Percentiles rank a stretch among this genome's conserved stretches.
Evolutionary conservation across 257 asterid genomes (phyloP).

Genomic region (Petunia axillaris): DNA sequence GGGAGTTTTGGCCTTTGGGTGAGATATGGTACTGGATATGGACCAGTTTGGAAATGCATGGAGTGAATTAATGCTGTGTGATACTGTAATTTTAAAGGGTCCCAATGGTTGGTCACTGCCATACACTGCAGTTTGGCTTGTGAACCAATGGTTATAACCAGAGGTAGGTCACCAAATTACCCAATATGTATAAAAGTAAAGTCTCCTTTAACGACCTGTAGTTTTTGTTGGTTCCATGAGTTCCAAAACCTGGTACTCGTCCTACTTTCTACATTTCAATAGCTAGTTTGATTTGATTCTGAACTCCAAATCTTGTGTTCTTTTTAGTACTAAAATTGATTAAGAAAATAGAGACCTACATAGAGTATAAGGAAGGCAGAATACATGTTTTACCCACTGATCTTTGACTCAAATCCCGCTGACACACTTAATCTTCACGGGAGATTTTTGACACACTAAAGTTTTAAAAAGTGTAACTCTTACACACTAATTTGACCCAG

Average conservation of each 20-base stretch:
- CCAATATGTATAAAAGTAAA: not conserved
- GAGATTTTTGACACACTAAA: no score
- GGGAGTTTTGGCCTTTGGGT: not conserved
- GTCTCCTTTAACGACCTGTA: not conserved
- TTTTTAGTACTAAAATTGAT: no score
- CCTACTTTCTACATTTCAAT: not conserved
- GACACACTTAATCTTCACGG: no score
- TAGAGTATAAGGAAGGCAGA: no score
- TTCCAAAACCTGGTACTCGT: not conserved
- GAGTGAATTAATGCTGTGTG: not conserved
- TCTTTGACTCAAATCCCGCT: no score
- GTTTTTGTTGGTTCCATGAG: not conserved
- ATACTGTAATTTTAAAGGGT: not conserved
- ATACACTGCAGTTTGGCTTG: not conserved
- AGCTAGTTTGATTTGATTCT: not conserved
- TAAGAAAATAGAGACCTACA: no score
- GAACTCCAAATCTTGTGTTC: not conserved
- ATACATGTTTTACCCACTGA: no score
- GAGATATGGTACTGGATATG: not conserved
- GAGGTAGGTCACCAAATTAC: constrained; percentile 2
- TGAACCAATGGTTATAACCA: constrained; percentile 4
- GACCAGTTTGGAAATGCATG: not conserved
- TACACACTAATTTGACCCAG: no score
- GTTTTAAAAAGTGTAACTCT: no score
- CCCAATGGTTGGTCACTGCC: not conserved